Percentiles rank a stretch among this genome's conserved stretches.
phyloP scores from a whole-genome alignment of 2,329 filamentous ascomycete genomes.

The Iodosphaeria phyllophila region DNA sequence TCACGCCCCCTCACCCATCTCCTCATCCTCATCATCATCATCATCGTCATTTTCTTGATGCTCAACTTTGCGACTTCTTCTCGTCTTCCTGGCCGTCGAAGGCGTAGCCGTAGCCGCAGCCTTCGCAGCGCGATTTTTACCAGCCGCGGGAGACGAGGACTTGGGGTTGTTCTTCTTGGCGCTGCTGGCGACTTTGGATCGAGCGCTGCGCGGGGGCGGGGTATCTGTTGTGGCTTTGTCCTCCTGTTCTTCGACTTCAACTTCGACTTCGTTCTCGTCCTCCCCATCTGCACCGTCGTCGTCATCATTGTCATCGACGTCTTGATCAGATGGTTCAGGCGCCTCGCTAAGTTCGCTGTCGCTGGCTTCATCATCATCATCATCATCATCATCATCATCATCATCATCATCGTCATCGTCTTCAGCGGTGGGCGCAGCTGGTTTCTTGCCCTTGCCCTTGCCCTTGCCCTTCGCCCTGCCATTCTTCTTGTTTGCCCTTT shows the following conservation, averaged over 20 bases:
- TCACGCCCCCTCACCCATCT: too few species aligned
- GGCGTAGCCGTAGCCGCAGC: background rate
- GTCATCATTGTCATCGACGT: constrained; percentile 3
- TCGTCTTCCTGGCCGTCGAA: constrained; percentile 1
- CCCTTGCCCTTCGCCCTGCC: constrained; percentile 1
- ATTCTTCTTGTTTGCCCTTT: constrained; percentile 1
- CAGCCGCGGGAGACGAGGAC: background rate
- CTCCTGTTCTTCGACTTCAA: constrained; percentile 7
- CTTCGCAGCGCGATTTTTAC: constrained; percentile 1
- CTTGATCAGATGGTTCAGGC: constrained; percentile 1
- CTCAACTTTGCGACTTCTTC: background rate
- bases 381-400: constrained; percentile 3
- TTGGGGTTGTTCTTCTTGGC: constrained; percentile 1
- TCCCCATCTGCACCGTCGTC: constrained; percentile 3
- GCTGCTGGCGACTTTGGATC: constrained; percentile 2
- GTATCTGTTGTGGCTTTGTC: constrained; percentile 7
- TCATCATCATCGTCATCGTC: constrained; percentile 6
- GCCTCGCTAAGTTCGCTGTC: constrained; percentile 3
- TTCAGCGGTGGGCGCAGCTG: constrained; percentile 7
- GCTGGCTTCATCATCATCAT: constrained; percentile 2
- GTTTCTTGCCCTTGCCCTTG: constrained; percentile 5
- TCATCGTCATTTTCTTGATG: background rate
- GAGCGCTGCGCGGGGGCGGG: constrained; percentile 9
- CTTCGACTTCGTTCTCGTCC: constrained; percentile 7
- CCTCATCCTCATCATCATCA: too few species aligned